Base-by-base conservation (phyloP, 1,284 basidiomycete species). In the Garcileccinum viscosum region DNA sequence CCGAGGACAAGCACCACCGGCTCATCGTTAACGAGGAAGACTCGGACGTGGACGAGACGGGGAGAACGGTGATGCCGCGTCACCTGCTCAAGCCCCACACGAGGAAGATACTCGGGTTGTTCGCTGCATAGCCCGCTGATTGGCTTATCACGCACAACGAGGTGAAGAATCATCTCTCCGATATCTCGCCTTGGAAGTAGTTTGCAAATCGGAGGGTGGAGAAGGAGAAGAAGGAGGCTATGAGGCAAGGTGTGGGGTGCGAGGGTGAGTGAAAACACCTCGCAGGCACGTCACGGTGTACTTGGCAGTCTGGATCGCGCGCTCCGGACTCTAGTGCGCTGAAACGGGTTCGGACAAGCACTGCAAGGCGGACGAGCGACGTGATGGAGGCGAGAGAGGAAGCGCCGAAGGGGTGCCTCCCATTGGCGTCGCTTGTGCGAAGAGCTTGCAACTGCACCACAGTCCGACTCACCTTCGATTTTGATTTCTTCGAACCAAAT, bases 111-210 rank as follows among this genome's bases (percentile, higher is more conserved):
- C 74, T 79, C 27, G 81, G 83, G 7, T 70, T 82, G 8, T 84
- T 88, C 67, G 87, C 86, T 22, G 78, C 80, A 30, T 86, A 89
- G 12, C n/a, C n/a, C n/a, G 84, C 83, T 0, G 83, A 84, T 44
- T 90, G 88, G 88, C 70, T 90, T 9, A 74, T 88, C 50, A 81
- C 84, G 3, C 80, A 88, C 50, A 84, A 84, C 65, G 76, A 80
- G 27, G 76, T 79, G 37, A 71, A 63, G 22, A 71, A 70, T 3
- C 78, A 77, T 50, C 68, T 83, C 40, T 70, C 90, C 19, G 80
- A 88, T 68, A 71, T 86, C 2, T 67, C 68, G 1, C 75, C 80
- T 19, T 90, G 87, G 88, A 71, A 81, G 44, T 38, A 50, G 9
- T 90, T 89, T 74, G 83, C 84, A 37, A 67, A 64, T n/a, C n/a